These are phyloP conservation scores for Albifimbria verrucaria DNA, from an alignment of 2,329 filamentous ascomycete species.

Conservation along the genomic window DNA sequence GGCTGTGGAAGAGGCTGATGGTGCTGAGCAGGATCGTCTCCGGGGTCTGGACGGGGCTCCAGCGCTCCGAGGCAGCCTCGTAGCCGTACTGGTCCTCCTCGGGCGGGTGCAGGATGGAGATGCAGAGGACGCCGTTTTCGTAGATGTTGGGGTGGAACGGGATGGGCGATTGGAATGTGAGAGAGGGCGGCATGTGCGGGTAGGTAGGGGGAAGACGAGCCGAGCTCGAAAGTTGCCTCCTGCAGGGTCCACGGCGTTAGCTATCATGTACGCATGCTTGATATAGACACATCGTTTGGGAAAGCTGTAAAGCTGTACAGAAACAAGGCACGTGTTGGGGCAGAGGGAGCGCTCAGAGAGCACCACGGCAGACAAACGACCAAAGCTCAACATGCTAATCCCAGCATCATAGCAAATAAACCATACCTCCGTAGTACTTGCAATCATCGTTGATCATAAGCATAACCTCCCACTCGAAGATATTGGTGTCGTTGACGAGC, in stretches of 20 bases:
- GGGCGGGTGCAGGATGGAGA: conserved; percentile 93
- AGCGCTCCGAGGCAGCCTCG: conserved; percentile 84
- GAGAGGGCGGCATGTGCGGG: conserved; percentile 80
- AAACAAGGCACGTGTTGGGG: not conserved
- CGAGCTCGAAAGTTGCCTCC: conserved; percentile 90
- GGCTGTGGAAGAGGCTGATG: conserved; percentile 86
- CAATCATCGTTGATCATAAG: conserved; percentile 96
- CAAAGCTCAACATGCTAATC: not conserved
- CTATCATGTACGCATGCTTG: too few relatives aligned
- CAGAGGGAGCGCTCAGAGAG: too few relatives aligned
- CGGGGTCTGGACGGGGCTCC: conserved; percentile 91
- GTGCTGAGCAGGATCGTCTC: conserved; percentile 92
- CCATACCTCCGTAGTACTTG: conserved; percentile 84
- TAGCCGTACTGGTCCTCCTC: conserved; percentile 94
- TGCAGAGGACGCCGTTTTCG: conserved; percentile 82
- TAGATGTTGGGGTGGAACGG: conserved; percentile 96
- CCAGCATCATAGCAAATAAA: not conserved
- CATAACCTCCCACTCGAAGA: conserved; percentile 99
- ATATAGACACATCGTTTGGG: too few relatives aligned
- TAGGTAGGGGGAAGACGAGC: conserved; percentile 83
- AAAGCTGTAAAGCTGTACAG: conserved; percentile 8
- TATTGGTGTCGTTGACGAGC: conserved; percentile 76
- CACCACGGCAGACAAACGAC: too few relatives aligned
- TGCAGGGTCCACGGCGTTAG: conserved; percentile 28
- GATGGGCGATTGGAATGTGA: conserved; percentile 81